phyloP scores from a whole-genome alignment of 306 rosid species.

The Cicer cuneatum region DNA sequence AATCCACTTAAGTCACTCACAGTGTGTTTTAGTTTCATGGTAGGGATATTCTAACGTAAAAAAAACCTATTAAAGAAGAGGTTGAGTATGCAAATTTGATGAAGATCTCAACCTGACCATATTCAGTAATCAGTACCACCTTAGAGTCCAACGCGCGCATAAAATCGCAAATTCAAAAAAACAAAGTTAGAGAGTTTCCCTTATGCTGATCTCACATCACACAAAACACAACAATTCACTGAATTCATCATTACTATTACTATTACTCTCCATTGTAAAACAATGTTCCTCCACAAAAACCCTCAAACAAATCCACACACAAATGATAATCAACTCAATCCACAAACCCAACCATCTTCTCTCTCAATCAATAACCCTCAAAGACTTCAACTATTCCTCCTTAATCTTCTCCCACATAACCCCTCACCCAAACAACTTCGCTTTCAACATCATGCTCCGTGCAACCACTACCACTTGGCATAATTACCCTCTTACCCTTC shows the following conservation, averaged over 20 bases:
- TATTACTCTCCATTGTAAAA: slow-evolving; percentile 48
- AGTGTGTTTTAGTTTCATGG: too few relatives aligned
- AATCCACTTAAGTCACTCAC: too few relatives aligned
- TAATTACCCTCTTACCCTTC: slow-evolving; percentile 56
- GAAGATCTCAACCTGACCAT: too few relatives aligned
- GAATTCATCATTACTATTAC: slow-evolving; percentile 42
- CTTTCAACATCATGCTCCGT: slow-evolving; percentile 91
- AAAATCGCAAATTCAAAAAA: neutral
- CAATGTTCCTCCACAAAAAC: slow-evolving; percentile 57
- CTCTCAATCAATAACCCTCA: slow-evolving; percentile 62
- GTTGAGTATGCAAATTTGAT: too few relatives aligned
- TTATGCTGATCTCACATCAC: slow-evolving; percentile 25
- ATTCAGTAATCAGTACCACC: too few relatives aligned
- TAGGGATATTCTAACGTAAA: too few relatives aligned
- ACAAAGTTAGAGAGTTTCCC: neutral
- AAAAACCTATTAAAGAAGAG: too few relatives aligned
- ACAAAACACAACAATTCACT: neutral
- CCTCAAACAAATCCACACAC: slow-evolving; percentile 70
- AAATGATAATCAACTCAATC: slow-evolving; percentile 65
- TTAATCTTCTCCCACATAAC: slow-evolving; percentile 56
- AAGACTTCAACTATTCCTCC: slow-evolving; percentile 63
- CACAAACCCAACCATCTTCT: slow-evolving; percentile 74
- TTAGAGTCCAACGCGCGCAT: too few relatives aligned
- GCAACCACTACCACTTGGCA: slow-evolving; percentile 84
- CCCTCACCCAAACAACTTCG: slow-evolving; percentile 67